Evolutionary conservation across 768 basidiomycete species (phyloP).

Genomic region (Leucosporidium yakuticum): DNA sequence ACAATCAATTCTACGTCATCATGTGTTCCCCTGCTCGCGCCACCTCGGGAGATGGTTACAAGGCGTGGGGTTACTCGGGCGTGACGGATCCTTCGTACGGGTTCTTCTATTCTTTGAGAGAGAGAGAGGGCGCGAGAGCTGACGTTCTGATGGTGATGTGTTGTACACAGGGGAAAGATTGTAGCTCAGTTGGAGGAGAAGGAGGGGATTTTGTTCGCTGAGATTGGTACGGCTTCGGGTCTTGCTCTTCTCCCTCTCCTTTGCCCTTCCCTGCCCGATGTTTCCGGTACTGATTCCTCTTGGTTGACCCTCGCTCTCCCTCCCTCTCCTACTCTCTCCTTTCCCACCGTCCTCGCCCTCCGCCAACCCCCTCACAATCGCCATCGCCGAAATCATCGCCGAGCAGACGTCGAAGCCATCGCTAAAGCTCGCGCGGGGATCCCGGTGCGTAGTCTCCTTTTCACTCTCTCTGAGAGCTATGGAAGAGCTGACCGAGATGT

Average conservation of each 20-base stretch:
- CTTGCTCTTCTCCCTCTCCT: constrained; percentile 29
- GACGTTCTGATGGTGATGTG: background rate
- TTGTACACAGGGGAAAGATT: constrained; percentile 60
- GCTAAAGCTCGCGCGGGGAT: constrained; percentile 69
- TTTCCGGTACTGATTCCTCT: too few species aligned
- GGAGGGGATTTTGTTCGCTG: constrained; percentile 70
- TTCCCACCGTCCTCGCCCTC: too few species aligned
- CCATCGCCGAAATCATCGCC: too few species aligned
- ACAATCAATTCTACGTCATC: constrained; percentile 91
- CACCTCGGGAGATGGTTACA: constrained; percentile 64
- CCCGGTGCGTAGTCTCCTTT: constrained; percentile 53
- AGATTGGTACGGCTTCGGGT: constrained; percentile 61
- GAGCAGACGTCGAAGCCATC: constrained; percentile 58
- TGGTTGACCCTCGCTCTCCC: too few species aligned
- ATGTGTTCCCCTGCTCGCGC: constrained; percentile 96
- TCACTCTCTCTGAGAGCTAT: too few species aligned
- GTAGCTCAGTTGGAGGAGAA: constrained; percentile 66
- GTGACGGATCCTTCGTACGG: constrained; percentile 48
- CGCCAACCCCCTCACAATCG: too few species aligned
- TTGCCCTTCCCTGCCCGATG: background rate
- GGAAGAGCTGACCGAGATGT: too few species aligned
- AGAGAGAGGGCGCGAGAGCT: background rate
- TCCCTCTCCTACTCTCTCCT: too few species aligned
- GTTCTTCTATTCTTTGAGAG: constrained; percentile 62
- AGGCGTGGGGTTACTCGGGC: constrained; percentile 51